Base-by-base conservation (phyloP, 768 basidiomycete genomes). In the Brasilioporus rufonigricans region DNA sequence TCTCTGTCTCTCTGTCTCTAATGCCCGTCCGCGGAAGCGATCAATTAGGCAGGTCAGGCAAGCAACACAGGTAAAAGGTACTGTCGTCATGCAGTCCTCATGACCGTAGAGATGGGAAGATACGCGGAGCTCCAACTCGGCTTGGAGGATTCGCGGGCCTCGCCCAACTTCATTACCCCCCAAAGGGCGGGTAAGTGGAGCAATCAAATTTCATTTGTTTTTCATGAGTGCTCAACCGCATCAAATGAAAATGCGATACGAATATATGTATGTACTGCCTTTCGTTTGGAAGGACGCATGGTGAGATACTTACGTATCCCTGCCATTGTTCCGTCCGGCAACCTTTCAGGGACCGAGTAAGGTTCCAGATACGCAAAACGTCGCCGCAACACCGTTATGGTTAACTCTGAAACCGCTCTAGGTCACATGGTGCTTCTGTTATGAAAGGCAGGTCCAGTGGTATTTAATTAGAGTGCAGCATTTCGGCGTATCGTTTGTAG, bases 11-110 rank as follows among this genome's bases (percentile, higher is more conserved):
- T n/a, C n/a, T n/a, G n/a, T 26, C 33, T 26, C 47, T 43, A 48
- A 29, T 13, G 10, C 26, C 39, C 31, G 16, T 53, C 57, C 52
- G 43, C 49, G 58, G 61, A 43, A 47, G 40, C 35, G 39, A 38
- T 43, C 12, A 5, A 52, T 53, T 43, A 43, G 44, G 36, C 38
- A 50, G 12, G 31, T 23, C 23, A 12, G 29, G 21, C 23, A 35
- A 43, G 9, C 29, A 33, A 21, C 3, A 18, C 36, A 47, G 29
- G 9, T 40, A 46, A 47, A 44, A 57, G 57, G 46, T 21, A 57
- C 62, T 23, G 52, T 63, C 35, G 62, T 52, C 50, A 64, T 52
- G 61, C 45, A 23, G 46, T 32, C 24, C 44, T 38, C 39, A 31
- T 24, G 23, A 43, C 41, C 41, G 23, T 38, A 35, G 29, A 50